Evolutionary conservation across 2,329 filamentous ascomycete species (phyloP), one percentile per base, ranked within the genome.

Genomic region (Aspergillus luchuensis): DNA sequence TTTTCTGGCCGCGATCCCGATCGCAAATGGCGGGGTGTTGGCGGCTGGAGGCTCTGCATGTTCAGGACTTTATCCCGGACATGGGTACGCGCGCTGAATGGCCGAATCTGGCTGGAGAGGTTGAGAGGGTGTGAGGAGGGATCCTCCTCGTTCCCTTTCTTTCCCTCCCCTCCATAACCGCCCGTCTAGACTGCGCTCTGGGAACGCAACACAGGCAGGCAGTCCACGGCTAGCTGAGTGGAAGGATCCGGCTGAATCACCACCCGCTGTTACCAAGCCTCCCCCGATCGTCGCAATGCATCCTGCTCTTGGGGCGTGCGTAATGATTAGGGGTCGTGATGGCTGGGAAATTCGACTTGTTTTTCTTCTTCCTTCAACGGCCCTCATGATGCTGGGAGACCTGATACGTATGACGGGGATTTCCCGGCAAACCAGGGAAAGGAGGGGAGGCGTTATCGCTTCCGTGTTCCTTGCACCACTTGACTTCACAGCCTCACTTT

Each of bases 401-500:
- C 23, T n/a, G 30, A 45, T 33, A 41, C 39, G 38, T 54, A 55
- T 55, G 38, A 47, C 52, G 52, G 39, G 52, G 38, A 19, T 23
- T 19, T 54, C 41, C 39, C 52, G 41, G 39, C 1, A 55, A 45
- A 45, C 11, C 39, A 41, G 52, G 52, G 39, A 55, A 55, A 55
- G 54, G 41, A 61, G 39, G 63, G 56, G 50, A 54, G 61, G 57
- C 53, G 41, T 33, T 60, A 51, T 66, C 49, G 60, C 43, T 60
- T 60, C 59, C 52, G 60, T 64, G 63, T 60, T 61, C 60, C 41
- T 57, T 50, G 45, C 50, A 53, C 59, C 62, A 60, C 63, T 60
- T 58, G 60, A 63, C 60, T 62, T 61, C 63, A 63, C 64, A 68
- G 64, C 63, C 64, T 67, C 66, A 67, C 58, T 62, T 50, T 61